phyloP scores from a whole-genome alignment of 306 rosid species.

The Quercus agrifolia region DNA sequence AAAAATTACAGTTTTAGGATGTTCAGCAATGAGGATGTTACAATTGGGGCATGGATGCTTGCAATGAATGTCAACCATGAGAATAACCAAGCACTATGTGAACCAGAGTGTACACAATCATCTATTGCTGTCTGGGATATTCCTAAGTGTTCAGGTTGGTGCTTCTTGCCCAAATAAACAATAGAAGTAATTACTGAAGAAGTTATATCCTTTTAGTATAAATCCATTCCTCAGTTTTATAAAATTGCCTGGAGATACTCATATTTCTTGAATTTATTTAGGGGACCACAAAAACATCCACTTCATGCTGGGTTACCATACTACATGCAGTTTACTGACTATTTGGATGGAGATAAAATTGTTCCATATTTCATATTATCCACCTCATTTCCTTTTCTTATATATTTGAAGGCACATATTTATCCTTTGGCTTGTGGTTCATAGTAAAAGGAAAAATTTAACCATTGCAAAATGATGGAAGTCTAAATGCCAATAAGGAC shows the following conservation, averaged over 20 bases:
- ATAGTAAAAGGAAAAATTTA: neutral
- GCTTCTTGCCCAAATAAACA: constrained; percentile 15
- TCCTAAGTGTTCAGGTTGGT: constrained; percentile 95
- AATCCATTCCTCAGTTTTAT: neutral
- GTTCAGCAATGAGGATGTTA: constrained; percentile 99
- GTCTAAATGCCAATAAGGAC: neutral
- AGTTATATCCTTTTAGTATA: neutral
- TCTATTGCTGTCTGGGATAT: constrained; percentile 98
- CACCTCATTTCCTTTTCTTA: neutral
- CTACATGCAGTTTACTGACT: neutral
- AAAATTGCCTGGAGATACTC: neutral
- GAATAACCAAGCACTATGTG: constrained; percentile 67
- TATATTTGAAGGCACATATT: neutral
- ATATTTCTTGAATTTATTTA: neutral
- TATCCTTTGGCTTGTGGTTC: neutral
- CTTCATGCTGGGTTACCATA: neutral
- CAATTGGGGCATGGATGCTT: constrained; percentile 99
- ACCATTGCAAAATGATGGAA: neutral
- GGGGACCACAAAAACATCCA: neutral
- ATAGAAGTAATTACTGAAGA: neutral
- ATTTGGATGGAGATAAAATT: neutral
- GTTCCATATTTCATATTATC: neutral
- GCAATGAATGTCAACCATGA: constrained; percentile 98
- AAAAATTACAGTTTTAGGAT: constrained; percentile 74
- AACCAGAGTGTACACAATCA: constrained; percentile 57